phyloP scores from a whole-genome alignment of 176 grass and related monocot genomes.

The Bothriochloa decipiens region DNA sequence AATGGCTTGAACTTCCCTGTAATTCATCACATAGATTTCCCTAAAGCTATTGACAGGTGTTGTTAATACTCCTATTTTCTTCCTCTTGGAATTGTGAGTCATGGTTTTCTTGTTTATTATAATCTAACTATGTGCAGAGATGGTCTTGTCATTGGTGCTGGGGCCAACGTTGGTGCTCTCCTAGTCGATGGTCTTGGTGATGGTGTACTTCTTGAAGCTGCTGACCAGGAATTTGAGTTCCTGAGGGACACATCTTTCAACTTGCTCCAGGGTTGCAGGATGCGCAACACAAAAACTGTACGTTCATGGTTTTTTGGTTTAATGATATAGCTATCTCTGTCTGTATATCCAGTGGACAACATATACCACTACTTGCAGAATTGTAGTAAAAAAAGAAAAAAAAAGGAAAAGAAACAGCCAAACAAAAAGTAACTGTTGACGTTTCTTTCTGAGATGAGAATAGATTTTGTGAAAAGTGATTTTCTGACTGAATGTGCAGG shows the following conservation, averaged over 20 bases:
- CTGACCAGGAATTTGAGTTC: conserved; percentile 83
- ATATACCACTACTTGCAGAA: neutral
- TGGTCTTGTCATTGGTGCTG: conserved; percentile 90
- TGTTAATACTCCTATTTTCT: neutral
- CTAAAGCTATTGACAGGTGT: conserved; percentile 65
- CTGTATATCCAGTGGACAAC: conserved; percentile 6
- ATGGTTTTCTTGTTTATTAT: conserved; percentile 39
- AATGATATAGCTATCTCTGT: conserved; percentile 4
- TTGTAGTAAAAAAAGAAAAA: neutral
- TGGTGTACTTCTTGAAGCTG: conserved; percentile 83
- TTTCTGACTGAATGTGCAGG: conserved; percentile 54
- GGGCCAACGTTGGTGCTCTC: conserved; percentile 79
- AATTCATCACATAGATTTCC: conserved; percentile 91
- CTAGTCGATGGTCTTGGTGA: conserved; percentile 97
- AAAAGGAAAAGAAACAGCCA: neutral
- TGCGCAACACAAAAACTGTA: conserved; percentile 99
- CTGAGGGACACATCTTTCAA: conserved; percentile 97
- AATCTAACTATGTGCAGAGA: conserved; percentile 62
- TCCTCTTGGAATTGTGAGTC: neutral
- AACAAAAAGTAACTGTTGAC: neutral
- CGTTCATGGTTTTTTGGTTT: conserved; percentile 24
- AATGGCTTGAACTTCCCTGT: conserved; percentile 83
- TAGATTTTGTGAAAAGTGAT: neutral
- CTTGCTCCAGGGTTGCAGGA: conserved; percentile 96
- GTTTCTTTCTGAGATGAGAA: neutral